Evolutionary conservation across 2,329 filamentous ascomycete genomes (phyloP).

Genomic region (Cucurbitaria berberidis): DNA sequence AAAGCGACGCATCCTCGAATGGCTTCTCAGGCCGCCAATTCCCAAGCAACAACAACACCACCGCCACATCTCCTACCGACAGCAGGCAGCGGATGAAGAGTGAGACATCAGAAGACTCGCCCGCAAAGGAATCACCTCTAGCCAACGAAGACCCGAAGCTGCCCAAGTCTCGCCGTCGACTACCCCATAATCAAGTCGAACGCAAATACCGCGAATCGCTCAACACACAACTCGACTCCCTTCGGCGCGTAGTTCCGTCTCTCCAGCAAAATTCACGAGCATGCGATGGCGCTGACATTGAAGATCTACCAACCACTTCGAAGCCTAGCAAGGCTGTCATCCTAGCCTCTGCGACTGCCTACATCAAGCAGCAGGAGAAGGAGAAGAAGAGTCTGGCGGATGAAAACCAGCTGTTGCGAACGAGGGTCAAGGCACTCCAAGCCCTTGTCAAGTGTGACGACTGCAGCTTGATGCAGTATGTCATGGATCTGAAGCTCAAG

Average conservation of each 20-base stretch:
- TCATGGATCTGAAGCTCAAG: conserved; percentile 50
- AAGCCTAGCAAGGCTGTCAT: conserved; percentile 56
- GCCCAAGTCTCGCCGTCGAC: conserved; percentile 42
- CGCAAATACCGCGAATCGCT: conserved; percentile 56
- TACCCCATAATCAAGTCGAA: conserved; percentile 55
- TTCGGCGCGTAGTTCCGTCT: conserved; percentile 49
- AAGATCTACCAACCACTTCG: conserved; percentile 51
- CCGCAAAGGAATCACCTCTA: conserved; percentile 32
- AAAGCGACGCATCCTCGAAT: conserved; percentile 39
- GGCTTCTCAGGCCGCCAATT: conserved; percentile 42
- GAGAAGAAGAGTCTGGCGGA: conserved; percentile 50
- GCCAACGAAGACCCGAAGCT: conserved; percentile 36
- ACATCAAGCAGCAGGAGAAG: conserved; percentile 55
- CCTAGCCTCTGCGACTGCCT: conserved; percentile 53
- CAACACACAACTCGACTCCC: conserved; percentile 54
- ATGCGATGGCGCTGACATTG: conserved; percentile 51
- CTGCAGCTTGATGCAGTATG: conserved; percentile 53
- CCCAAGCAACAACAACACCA: conserved; percentile 22
- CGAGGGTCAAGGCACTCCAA: conserved; percentile 52
- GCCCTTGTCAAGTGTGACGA: conserved; percentile 55
- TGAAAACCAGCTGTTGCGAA: conserved; percentile 48
- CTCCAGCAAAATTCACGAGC: conserved; percentile 46
- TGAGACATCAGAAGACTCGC: conserved; percentile 38
- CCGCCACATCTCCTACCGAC: conserved; percentile 22
- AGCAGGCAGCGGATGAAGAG: conserved; percentile 36